Evolutionary conservation across 163 green algal genomes (phyloP).

Genomic region (Scenedesmus sp.): DNA sequence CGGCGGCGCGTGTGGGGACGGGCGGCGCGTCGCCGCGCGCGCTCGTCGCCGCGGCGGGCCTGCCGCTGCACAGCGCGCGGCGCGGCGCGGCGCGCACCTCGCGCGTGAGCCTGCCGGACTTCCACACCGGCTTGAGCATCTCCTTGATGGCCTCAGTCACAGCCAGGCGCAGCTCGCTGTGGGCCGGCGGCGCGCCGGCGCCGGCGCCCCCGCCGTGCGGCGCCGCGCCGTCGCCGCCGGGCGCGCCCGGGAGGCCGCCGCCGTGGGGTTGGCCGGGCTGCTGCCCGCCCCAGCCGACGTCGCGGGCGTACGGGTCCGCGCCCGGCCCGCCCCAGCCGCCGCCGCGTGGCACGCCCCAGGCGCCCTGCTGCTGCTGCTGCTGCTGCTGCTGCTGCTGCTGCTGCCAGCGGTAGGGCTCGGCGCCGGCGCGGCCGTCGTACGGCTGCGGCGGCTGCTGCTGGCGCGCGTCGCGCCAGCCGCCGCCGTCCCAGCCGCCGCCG

Average conservation of each 20-base stretch:
- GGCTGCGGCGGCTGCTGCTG: neutral
- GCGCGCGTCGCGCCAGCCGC: neutral
- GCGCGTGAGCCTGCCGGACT: constrained; percentile 37
- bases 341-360: no score
- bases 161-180: constrained; percentile 41
- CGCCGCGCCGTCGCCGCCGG: no score
- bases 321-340: no score
- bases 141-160: constrained; percentile 43
- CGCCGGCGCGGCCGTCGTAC: no score
- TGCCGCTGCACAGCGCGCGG: no score
- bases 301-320: no score
- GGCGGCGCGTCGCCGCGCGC: no score
- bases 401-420: no score
- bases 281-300: neutral
- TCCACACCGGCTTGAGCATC: constrained; percentile 41
- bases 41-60: no score
- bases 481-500: neutral
- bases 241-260: no score
- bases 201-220: no score
- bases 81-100: constrained; percentile 21
- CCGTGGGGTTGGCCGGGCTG: constrained; percentile 14
- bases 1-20: no score
- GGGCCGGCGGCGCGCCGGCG: neutral
- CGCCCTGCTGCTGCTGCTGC: constrained; percentile 14
- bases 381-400: neutral